Evolutionary conservation across 371 early-diverging fungal genomes (phyloP), one percentile per base, ranked within the genome.

Genomic region (Mycotypha africana): DNA sequence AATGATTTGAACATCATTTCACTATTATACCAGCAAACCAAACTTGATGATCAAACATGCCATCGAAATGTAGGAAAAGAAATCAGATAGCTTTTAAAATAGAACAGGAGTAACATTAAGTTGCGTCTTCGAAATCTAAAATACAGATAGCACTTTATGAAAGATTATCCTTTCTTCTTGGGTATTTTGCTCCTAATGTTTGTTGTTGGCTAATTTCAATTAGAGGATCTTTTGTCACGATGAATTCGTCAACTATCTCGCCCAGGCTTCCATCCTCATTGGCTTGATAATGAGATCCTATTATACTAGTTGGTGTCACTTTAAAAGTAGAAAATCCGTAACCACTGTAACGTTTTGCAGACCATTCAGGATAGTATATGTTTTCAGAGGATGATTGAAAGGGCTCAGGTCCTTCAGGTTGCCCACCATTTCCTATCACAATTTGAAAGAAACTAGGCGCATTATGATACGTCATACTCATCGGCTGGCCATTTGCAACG

Each of bases 361-460:
- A 69, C 62, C 64, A 73, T 30, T 56, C 64, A 10, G 60, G 46
- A 22, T 42, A 57, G 10, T 56, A 52, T 3, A 53, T 59, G n/a
- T 40, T 33, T n/a, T n/a, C n/a, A n/a, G n/a, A n/a, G n/a, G n/a
- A n/a, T n/a, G n/a, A n/a, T 21, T 46, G 53, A 53, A 69, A 73
- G 0, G 38, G 15, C 12, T 33, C 34, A 14, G 62, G 35, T 0
- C 55, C 51, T 49, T 64, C 67, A 17, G 61, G 66, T 22, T 66
- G 63, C 25, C 73, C 73, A 8, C 49, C 64, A 40, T 73, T 62
- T 11, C 73, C 73, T 24, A 61, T 53, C 0, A 68, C 43, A 10
- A 67, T 24, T 22, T 72, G 56, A 38, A 73, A 59, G 20, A 55
- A 53, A 12, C 56, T 56, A 16, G 67, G 65, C 7, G 73, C 55